These are phyloP conservation scores for Russula griseocarnosa DNA, from an alignment of 768 basidiomycete species.

Conservation along the genomic window DNA sequence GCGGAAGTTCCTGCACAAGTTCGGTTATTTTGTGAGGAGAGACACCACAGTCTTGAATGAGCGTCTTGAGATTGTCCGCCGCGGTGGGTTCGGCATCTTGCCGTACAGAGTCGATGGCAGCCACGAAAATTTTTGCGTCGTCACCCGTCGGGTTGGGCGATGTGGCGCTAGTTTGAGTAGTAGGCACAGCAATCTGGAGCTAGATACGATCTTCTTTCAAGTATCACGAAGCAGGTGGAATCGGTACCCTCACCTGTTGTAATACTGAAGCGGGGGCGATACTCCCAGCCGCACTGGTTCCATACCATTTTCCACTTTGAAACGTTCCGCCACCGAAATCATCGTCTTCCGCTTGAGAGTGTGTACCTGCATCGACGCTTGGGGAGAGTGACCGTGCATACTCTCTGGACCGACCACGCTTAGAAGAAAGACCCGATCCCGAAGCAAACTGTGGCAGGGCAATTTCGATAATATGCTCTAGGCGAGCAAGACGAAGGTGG, in stretches of 20 bases:
- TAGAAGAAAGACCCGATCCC: conserved; percentile 38
- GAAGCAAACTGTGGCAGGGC: conserved; percentile 73
- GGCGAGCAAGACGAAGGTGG: conserved; percentile 62
- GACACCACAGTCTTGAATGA: conserved; percentile 91
- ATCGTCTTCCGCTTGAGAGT: conserved; percentile 72
- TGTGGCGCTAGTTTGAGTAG: conserved; percentile 31
- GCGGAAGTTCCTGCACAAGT: conserved; percentile 83
- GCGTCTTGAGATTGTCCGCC: conserved; percentile 75
- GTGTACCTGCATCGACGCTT: conserved; percentile 57
- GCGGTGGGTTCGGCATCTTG: conserved; percentile 49
- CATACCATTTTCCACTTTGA: conserved; percentile 84
- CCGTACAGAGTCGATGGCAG: conserved; percentile 41
- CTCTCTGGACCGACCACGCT: conserved; percentile 27
- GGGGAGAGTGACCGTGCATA: conserved; percentile 49
- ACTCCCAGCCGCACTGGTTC: conserved; percentile 78
- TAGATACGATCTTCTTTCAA: conserved; percentile 29
- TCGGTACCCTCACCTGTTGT: conserved; percentile 54
- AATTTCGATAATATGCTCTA: conserved; percentile 77
- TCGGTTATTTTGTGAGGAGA: conserved; percentile 88
- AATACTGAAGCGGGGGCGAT: conserved; percentile 75
- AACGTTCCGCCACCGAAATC: conserved; percentile 73
- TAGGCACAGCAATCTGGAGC: conserved; percentile 52
- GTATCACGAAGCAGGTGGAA: background rate
- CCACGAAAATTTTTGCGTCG: conserved; percentile 32
- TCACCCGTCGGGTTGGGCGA: conserved; percentile 28